These are phyloP conservation scores for Ophiostoma sp. DNA, from an alignment of 2,329 filamentous ascomycete genomes.

Conservation along the genomic window DNA sequence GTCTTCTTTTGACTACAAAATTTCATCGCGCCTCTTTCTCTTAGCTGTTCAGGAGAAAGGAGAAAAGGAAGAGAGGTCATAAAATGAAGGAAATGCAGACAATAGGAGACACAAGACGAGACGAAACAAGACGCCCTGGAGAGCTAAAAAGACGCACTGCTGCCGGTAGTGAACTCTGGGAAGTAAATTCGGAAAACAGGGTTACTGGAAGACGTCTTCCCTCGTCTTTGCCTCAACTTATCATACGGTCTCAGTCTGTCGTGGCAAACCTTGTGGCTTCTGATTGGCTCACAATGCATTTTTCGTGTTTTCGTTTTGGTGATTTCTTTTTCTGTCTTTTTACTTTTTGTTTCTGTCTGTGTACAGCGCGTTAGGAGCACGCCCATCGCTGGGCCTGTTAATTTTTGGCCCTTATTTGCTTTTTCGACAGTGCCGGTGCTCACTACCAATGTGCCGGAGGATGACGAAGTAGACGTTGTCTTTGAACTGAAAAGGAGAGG, in stretches of 20 bases:
- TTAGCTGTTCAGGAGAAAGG: not conserved
- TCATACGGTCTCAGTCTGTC: not conserved
- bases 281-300: not conserved
- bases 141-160: not conserved
- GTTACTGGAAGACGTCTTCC: not conserved
- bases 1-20: not conserved
- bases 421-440: slow-evolving; percentile 1
- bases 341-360: not conserved
- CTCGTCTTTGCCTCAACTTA: not conserved
- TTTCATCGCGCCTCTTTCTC: not conserved
- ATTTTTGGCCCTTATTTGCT: not conserved
- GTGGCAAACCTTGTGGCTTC: not conserved
- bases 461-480: not conserved
- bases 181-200: not conserved
- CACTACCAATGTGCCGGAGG: not conserved
- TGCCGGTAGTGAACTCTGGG: not conserved
- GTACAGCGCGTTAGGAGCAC: not conserved
- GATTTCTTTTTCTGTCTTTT: not conserved
- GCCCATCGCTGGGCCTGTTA: not conserved
- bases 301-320: not conserved
- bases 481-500: not conserved
- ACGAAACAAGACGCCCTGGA: not conserved
- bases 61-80: not conserved
- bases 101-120: not conserved
- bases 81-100: not conserved